These are phyloP conservation scores for Diutina siamensis DNA, from an alignment of 1,139 yeast species.

Conservation along the genomic window DNA sequence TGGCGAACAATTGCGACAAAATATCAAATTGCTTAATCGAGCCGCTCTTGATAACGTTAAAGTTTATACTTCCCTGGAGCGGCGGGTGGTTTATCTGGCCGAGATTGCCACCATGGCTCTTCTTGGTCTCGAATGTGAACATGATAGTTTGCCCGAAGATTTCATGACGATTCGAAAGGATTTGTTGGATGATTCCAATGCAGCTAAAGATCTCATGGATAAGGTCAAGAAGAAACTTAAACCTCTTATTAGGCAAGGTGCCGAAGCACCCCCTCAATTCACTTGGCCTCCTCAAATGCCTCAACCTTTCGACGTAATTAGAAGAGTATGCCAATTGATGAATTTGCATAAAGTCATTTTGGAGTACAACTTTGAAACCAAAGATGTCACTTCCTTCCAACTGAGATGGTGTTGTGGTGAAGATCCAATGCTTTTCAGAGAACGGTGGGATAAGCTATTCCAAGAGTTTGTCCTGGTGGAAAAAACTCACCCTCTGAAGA, in stretches of 20 bases:
- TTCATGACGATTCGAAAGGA: slow-evolving; percentile 80
- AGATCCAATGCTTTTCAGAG: slow-evolving; percentile 80
- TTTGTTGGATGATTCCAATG: slow-evolving; percentile 89
- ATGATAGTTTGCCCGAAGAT: slow-evolving; percentile 48
- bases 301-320: slow-evolving; percentile 87
- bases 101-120: slow-evolving; percentile 78
- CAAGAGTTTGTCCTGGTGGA: slow-evolving; percentile 88
- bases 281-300: slow-evolving; percentile 99
- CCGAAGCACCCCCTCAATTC: slow-evolving; percentile 97
- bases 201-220: slow-evolving; percentile 97
- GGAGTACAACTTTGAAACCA: slow-evolving; percentile 66
- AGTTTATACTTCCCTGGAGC: slow-evolving; percentile 85
- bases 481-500: slow-evolving; percentile 95
- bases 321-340: slow-evolving; percentile 92
- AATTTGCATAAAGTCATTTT: slow-evolving; percentile 78
- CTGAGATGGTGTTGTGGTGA: slow-evolving; percentile 94
- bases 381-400: slow-evolving; percentile 61
- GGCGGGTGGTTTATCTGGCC: slow-evolving; percentile 90
- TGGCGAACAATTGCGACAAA: slow-evolving; percentile 93
- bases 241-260: slow-evolving; percentile 88
- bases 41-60: slow-evolving; percentile 76
- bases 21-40: slow-evolving; percentile 73
- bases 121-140: slow-evolving; percentile 45
- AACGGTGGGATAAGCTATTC: slow-evolving; percentile 95
- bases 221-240: slow-evolving; percentile 93